Evolutionary conservation across 2,329 filamentous ascomycete genomes (phyloP).

Genomic region (Botryotinia convoluta): DNA sequence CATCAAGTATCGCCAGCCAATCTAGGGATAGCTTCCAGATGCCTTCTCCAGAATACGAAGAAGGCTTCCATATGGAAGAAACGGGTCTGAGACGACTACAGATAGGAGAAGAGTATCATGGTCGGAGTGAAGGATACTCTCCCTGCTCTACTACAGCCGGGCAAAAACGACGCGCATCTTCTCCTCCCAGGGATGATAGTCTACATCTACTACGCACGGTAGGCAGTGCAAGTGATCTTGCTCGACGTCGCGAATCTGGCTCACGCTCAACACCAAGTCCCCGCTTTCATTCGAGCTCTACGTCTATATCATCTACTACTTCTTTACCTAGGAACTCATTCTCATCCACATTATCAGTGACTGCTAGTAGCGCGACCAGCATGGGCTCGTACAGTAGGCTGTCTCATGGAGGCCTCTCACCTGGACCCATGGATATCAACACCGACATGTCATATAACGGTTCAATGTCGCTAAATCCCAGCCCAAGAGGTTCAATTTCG

Average conservation of each 20-base stretch:
- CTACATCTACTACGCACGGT: constrained; percentile 37
- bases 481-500: constrained; percentile 40
- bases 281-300: constrained; percentile 54
- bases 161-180: constrained; percentile 61
- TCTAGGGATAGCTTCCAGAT: constrained; percentile 60
- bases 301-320: constrained; percentile 64
- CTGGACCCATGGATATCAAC: constrained; percentile 38
- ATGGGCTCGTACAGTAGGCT: constrained; percentile 59
- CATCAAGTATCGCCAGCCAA: constrained; percentile 47
- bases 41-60: constrained; percentile 40
- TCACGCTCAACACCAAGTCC: constrained; percentile 54
- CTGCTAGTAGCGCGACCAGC: constrained; percentile 63
- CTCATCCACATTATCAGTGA: constrained; percentile 58
- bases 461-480: constrained; percentile 43
- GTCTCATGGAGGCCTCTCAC: constrained; percentile 59
- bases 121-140: constrained; percentile 34
- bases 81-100: constrained; percentile 50
- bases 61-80: constrained; percentile 53
- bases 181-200: constrained; percentile 55
- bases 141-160: constrained; percentile 44
- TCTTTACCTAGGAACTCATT: constrained; percentile 61
- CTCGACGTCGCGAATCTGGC: constrained; percentile 46
- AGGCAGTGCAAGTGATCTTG: constrained; percentile 38
- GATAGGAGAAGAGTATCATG: constrained; percentile 49
- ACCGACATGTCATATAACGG: constrained; percentile 52